Conservation (phyloP, 495 filamentous ascomycete species). For the Platismatia glauca region DNA sequence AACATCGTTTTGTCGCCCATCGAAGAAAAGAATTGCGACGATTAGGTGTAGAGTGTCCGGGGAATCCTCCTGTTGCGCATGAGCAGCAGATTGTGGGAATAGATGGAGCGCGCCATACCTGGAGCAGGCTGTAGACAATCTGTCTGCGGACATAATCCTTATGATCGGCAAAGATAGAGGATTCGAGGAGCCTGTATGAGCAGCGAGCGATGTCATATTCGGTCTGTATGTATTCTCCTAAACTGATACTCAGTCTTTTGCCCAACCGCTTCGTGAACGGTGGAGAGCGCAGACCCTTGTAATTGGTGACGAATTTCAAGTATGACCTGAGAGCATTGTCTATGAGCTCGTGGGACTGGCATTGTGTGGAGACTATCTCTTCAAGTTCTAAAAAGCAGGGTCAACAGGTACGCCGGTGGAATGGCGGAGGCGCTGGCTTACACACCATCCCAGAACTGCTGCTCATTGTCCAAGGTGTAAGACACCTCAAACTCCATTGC, state of each 20-base stretch:
- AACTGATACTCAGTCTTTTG: slow-evolving; percentile 7
- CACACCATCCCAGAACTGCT: slow-evolving; percentile 88
- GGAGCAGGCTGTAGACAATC: slow-evolving; percentile 82
- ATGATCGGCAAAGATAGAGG: slow-evolving; percentile 62
- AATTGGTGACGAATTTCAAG: slow-evolving; percentile 66
- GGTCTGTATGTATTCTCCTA: slow-evolving; percentile 71
- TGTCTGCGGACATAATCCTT: slow-evolving; percentile 84
- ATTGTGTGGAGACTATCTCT: slow-evolving; percentile 64
- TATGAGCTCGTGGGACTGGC: slow-evolving; percentile 66
- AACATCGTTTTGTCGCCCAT: slow-evolving; percentile 68
- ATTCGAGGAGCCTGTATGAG: slow-evolving; percentile 70
- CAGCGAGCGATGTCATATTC: slow-evolving; percentile 81
- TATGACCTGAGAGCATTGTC: slow-evolving; percentile 81
- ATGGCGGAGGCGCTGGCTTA: slow-evolving; percentile 22
- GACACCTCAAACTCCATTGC: slow-evolving; percentile 56
- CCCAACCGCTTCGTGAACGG: slow-evolving; percentile 4
- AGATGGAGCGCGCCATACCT: slow-evolving; percentile 41
- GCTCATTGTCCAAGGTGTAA: slow-evolving; percentile 67
- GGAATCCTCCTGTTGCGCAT: slow-evolving; percentile 58
- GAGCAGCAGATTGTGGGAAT: slow-evolving; percentile 12
- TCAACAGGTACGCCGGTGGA: slow-evolving; percentile 12
- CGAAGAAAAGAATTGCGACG: slow-evolving; percentile 79
- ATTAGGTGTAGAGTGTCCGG: slow-evolving; percentile 69
- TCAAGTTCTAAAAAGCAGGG: slow-evolving; percentile 56
- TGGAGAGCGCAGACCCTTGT: slow-evolving; percentile 47